Conservation (phyloP, 208 protist species). For the Leishmania major region DNA sequence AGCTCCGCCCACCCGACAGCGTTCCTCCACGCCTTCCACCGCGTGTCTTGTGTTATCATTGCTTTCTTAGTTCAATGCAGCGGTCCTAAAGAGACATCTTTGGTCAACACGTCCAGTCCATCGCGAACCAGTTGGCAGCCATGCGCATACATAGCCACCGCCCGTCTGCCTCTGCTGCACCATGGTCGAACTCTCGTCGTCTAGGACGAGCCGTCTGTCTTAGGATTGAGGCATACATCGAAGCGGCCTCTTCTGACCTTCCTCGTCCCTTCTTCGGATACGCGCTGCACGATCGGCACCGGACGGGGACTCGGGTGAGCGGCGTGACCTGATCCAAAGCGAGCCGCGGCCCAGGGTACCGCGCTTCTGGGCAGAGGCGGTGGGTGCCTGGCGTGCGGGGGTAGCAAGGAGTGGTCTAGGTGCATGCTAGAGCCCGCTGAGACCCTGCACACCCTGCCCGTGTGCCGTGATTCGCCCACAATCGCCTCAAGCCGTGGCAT, state of each 20-base stretch:
- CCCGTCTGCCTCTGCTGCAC: not conserved
- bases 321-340: not conserved
- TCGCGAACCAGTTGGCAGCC: not conserved
- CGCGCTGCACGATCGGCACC: not conserved
- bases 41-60: not conserved
- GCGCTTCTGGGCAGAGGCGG: not conserved
- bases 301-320: not conserved
- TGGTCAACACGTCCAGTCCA: not conserved
- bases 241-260: too few relatives aligned
- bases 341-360: too few relatives aligned
- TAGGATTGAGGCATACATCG: not conserved
- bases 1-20: not conserved
- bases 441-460: not conserved
- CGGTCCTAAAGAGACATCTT: not conserved
- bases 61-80: not conserved
- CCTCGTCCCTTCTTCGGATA: not conserved
- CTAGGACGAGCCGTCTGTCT: not conserved
- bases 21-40: not conserved
- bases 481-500: not conserved
- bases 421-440: not conserved
- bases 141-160: not conserved
- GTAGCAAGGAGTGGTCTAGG: not conserved
- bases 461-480: not conserved
- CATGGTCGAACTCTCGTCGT: not conserved
- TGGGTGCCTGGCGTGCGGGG: not conserved